Percentiles rank a stretch among this genome's conserved stretches.
phyloP scores from a whole-genome alignment of 2,329 filamentous ascomycete genomes.

The Elsinoe batatas region DNA sequence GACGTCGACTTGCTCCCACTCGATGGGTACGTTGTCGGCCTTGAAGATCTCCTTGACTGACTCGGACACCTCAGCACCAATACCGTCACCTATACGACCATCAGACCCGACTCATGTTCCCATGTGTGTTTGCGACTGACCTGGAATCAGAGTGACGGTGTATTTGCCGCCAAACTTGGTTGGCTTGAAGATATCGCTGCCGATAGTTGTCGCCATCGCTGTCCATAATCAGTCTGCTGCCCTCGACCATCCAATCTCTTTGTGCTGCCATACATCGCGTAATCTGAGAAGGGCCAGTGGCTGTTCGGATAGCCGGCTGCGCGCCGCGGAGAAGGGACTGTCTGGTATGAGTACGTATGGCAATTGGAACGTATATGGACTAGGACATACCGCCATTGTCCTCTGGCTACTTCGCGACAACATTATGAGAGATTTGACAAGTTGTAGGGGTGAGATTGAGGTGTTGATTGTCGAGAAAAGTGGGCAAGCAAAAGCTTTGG shows the following conservation, averaged over 20 bases:
- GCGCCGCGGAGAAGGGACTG: conserved; percentile 49
- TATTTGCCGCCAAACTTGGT: conserved; percentile 99
- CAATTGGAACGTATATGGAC: conserved; percentile 20
- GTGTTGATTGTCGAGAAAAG: conserved; percentile 13
- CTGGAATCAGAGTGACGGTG: conserved; percentile 95
- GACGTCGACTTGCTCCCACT: conserved; percentile 98
- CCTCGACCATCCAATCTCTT: conserved; percentile 17
- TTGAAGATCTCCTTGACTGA: conserved; percentile 99
- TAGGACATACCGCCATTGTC: conserved; percentile 19
- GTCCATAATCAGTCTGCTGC: conserved; percentile 12
- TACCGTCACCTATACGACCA: conserved; percentile 61
- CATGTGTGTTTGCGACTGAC: conserved; percentile 36
- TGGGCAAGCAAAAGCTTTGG: conserved; percentile 16
- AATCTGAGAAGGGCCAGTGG: conserved; percentile 41
- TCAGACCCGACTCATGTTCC: conserved; percentile 6
- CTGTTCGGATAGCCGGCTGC: conserved; percentile 37
- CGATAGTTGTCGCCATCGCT: conserved; percentile 64
- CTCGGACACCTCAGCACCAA: conserved; percentile 94
- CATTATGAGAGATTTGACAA: conserved; percentile 23
- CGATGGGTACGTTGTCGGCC: conserved; percentile 95
- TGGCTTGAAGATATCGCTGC: conserved; percentile 96
- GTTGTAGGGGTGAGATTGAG: conserved; percentile 12
- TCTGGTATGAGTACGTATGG: conserved; percentile 15
- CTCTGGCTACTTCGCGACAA: conserved; percentile 34
- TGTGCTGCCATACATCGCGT: conserved; percentile 42